Evolutionary conservation across 169 alveolate species (phyloP), one percentile per base, ranked within the genome.

Genomic region (Babesia bigemina): DNA sequence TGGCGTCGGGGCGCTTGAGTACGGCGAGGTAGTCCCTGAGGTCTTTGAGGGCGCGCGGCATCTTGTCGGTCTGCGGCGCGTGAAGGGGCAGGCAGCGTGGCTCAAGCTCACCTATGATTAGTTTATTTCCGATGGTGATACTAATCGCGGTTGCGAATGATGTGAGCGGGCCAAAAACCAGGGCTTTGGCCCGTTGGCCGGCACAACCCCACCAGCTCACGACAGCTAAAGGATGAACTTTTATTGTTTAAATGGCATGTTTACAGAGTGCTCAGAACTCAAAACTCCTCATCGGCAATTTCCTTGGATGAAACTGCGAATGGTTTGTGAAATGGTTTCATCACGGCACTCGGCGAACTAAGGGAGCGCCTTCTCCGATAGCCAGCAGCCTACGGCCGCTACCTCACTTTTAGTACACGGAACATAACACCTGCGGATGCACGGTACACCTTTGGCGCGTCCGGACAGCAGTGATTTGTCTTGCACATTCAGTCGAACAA

Each of bases 1-100:
- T 93, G 24, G 95, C 92, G 66, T 91, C 96, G n/a, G 94, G 92
- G 53, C 93, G 87, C 75, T 91, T 92, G 63, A 91, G 70, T 39
- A 91, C 92, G 56, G 84, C 79, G 55, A 92, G 86, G 85, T 87
- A 92, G 70, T 86, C 92, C 55, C 93, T 91, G 63, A 92, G 86
- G 61, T 92, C 95, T 66, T 82, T 91, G 24, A 92, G 83, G 53
- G 79, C 93, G 67, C 86, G 87, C 57, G 96, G 94, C 96, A 92
- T 92, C 58, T 85, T 85, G 57, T 14, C 19, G 24, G 13, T 36
- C 52, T 60, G 50, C 39, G 47, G 19, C 50, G 50, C 50, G 50
- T 45, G 14, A 13, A 16, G 0, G n/a, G 17, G 50, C 19, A 10
- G 17, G 2, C 17, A 13, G 2, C 50, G 50, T 16, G 50, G 50